Percentiles rank a stretch among this genome's conserved stretches.
Conservation (phyloP, 306 rosid species). For the Spatholobus suberectus region DNA sequence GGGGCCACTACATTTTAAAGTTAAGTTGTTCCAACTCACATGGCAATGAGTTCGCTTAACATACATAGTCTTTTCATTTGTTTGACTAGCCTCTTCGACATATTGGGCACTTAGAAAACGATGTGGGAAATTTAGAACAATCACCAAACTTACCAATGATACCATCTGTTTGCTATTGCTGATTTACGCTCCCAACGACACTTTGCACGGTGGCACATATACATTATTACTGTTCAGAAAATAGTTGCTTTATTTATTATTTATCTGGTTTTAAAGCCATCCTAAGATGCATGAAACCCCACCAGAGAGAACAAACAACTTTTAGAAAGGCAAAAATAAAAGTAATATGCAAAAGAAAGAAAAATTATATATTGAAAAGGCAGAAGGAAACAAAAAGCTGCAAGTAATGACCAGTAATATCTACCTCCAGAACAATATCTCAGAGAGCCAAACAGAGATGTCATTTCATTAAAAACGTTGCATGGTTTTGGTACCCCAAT, state of each 20-base stretch:
- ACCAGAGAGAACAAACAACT: constrained; percentile 4
- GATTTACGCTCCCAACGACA: constrained; percentile 51
- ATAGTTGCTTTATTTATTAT: constrained; percentile 28
- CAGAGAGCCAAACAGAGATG: constrained; percentile 51
- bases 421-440: constrained; percentile 49
- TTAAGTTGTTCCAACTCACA: constrained; percentile 38
- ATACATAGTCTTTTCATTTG: constrained; percentile 44
- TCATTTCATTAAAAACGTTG: constrained; percentile 52
- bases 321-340: neutral
- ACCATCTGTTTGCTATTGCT: constrained; percentile 40
- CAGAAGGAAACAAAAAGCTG: constrained; percentile 48
- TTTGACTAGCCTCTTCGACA: constrained; percentile 58
- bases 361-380: neutral
- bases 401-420: constrained; percentile 45
- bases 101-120: constrained; percentile 51
- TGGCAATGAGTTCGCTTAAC: constrained; percentile 45
- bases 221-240: constrained; percentile 25
- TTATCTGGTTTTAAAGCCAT: constrained; percentile 15
- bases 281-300: neutral
- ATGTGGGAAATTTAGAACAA: constrained; percentile 58
- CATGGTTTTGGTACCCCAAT: constrained; percentile 52
- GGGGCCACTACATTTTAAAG: constrained; percentile 57
- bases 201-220: constrained; percentile 44
- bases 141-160: constrained; percentile 55
- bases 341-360: neutral